Percentiles rank a stretch among this genome's conserved stretches.
phyloP scores from a whole-genome alignment of 345 rosid genomes.

The Erysimum cheiranthoides region DNA sequence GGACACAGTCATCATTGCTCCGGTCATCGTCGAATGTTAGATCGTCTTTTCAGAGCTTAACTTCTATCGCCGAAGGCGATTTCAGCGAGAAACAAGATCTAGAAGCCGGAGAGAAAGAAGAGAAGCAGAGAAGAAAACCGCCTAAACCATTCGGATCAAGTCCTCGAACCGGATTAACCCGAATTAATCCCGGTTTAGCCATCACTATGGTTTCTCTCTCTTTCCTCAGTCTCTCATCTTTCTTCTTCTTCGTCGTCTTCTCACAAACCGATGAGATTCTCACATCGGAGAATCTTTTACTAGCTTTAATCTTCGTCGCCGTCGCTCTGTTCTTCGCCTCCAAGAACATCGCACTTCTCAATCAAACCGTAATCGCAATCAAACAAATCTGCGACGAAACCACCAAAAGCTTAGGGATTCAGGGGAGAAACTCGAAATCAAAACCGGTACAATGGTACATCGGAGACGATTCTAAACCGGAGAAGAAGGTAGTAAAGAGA shows the following conservation, averaged over 20 bases:
- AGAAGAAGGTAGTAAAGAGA: constrained; percentile 25
- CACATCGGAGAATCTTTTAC: constrained; percentile 75
- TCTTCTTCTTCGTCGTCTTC: constrained; percentile 63
- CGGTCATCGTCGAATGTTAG: constrained; percentile 82
- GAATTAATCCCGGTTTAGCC: constrained; percentile 63
- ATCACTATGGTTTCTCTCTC: constrained; percentile 65
- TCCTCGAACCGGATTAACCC: constrained; percentile 55
- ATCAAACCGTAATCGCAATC: constrained; percentile 48
- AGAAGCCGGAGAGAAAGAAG: constrained; percentile 51
- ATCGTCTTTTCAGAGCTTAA: constrained; percentile 81
- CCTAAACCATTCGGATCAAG: constrained; percentile 55
- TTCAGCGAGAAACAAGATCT: constrained; percentile 45
- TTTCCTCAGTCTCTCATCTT: constrained; percentile 52
- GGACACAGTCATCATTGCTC: constrained; percentile 84
- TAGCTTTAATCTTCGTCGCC: constrained; percentile 78
- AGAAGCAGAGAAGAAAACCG: constrained; percentile 48
- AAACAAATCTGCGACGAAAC: constrained; percentile 59
- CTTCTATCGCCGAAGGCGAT: constrained; percentile 62
- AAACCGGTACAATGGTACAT: constrained; percentile 86
- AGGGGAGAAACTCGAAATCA: constrained; percentile 40
- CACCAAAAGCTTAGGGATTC: constrained; percentile 47
- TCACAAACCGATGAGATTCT: constrained; percentile 66
- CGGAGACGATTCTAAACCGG: constrained; percentile 50
- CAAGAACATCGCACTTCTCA: constrained; percentile 66
- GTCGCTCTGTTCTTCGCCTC: constrained; percentile 79